A percentile compares a stretch with the other conserved stretches of the same genome.
phyloP scores from a whole-genome alignment of 495 filamentous ascomycete genomes.

The Durotheca rogersii region DNA sequence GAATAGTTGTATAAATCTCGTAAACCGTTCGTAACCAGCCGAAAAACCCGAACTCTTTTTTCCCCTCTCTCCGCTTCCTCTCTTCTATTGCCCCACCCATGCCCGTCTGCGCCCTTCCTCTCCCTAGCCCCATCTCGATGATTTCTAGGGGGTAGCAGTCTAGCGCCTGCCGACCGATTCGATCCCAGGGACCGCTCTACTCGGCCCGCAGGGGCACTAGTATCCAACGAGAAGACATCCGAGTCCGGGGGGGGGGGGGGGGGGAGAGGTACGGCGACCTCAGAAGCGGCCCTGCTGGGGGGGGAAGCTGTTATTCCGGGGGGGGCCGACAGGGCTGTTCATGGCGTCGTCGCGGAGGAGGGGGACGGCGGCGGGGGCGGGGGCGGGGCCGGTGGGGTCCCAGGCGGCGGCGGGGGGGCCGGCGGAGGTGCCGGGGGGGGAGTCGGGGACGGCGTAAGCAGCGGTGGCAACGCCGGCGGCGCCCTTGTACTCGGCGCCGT shows the following conservation, averaged over 20 bases:
- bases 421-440: constrained; percentile 36
- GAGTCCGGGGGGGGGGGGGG: too few relatives aligned
- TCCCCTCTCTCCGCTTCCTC: not conserved
- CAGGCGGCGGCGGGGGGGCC: constrained; percentile 28
- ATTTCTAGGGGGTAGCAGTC: too few relatives aligned
- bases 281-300: too few relatives aligned
- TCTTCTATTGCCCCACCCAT: not conserved
- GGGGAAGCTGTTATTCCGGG: constrained; percentile 25
- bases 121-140: too few relatives aligned
- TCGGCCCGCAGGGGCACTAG: too few relatives aligned
- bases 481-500: constrained; percentile 45
- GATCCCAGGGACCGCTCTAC: too few relatives aligned
- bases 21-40: constrained; percentile 22
- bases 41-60: constrained; percentile 16
- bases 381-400: constrained; percentile 34
- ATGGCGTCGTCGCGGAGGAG: constrained; percentile 35
- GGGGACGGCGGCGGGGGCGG: constrained; percentile 35
- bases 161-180: too few relatives aligned
- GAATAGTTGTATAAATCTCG: too few relatives aligned
- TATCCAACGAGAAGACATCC: too few relatives aligned
- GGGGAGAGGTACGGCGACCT: too few relatives aligned
- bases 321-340: constrained; percentile 23
- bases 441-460: constrained; percentile 39
- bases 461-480: constrained; percentile 32
- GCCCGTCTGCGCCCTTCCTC: not conserved